Conservation (phyloP, 306 rosid genomes). For the Medicago lupulina region DNA sequence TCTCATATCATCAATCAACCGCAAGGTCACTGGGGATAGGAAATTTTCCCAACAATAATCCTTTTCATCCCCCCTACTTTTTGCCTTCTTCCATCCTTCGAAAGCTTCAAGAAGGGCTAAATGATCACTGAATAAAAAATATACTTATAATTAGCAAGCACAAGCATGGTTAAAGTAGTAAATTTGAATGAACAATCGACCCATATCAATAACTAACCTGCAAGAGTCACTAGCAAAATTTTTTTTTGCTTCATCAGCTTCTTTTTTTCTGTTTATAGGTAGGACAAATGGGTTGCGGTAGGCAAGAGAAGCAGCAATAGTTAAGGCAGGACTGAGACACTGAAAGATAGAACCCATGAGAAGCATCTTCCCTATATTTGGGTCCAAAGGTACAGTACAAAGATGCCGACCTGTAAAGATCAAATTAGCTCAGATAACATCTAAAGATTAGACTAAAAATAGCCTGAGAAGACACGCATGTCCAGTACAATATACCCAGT, state of each 20-base stretch:
- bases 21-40: conserved; percentile 82
- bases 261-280: conserved; percentile 86
- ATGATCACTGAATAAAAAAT: conserved; percentile 72
- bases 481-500: conserved; percentile 60
- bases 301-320: conserved; percentile 94
- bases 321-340: conserved; percentile 92
- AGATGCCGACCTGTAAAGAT: conserved; percentile 77
- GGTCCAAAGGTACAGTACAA: conserved; percentile 93
- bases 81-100: conserved; percentile 96
- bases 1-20: conserved; percentile 98
- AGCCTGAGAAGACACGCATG: conserved; percentile 37
- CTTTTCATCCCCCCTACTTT: conserved; percentile 66
- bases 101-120: conserved; percentile 92
- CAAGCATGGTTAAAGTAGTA: conserved; percentile 30
- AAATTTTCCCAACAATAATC: conserved; percentile 92
- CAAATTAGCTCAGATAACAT: conserved; percentile 41
- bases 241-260: conserved; percentile 87
- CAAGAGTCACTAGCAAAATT: conserved; percentile 91
- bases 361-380: conserved; percentile 98
- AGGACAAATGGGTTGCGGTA: conserved; percentile 94
- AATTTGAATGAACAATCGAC: background rate
- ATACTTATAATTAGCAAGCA: conserved; percentile 33
- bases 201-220: conserved; percentile 60
- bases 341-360: conserved; percentile 97
- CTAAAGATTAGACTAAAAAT: conserved; percentile 34